phyloP scores from a whole-genome alignment of 495 filamentous ascomycete species.

The Aspergillus avenaceus region DNA sequence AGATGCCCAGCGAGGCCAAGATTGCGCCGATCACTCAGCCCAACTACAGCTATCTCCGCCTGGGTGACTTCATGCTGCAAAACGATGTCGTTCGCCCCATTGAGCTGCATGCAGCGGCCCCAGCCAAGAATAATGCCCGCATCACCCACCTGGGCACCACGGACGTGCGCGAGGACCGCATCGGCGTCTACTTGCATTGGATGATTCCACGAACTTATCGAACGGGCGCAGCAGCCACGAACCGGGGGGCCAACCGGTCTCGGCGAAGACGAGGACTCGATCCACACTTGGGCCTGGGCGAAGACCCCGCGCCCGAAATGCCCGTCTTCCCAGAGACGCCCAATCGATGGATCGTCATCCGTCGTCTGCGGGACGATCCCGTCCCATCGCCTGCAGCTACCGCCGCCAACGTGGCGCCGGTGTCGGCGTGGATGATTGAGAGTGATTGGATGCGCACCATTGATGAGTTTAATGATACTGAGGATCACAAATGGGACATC shows the following conservation, averaged over 20 bases:
- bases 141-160: conserved; percentile 36
- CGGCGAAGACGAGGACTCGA: no score
- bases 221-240: conserved; percentile 19
- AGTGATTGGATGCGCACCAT: conserved; percentile 36
- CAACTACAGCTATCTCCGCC: conserved; percentile 48
- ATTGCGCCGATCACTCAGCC: conserved; percentile 53
- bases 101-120: conserved; percentile 39
- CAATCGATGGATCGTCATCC: conserved; percentile 41
- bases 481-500: conserved; percentile 43
- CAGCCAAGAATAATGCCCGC: conserved; percentile 35
- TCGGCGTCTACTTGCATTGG: conserved; percentile 54
- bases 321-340: conserved; percentile 31
- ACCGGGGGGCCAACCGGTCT: no score
- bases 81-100: conserved; percentile 38
- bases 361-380: conserved; percentile 19
- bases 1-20: conserved; percentile 13
- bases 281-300: no score
- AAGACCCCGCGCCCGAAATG: conserved; percentile 7
- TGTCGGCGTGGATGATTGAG: conserved; percentile 47
- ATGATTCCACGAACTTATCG: conserved; percentile 44
- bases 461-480: conserved; percentile 19
- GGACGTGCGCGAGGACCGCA: conserved; percentile 17
- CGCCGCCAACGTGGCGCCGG: conserved; percentile 15
- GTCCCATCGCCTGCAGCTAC: conserved; percentile 5
- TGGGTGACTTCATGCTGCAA: conserved; percentile 29